Evolutionary conservation across 371 early-diverging fungal species (phyloP).

Genomic region (Mycotypha africana): DNA sequence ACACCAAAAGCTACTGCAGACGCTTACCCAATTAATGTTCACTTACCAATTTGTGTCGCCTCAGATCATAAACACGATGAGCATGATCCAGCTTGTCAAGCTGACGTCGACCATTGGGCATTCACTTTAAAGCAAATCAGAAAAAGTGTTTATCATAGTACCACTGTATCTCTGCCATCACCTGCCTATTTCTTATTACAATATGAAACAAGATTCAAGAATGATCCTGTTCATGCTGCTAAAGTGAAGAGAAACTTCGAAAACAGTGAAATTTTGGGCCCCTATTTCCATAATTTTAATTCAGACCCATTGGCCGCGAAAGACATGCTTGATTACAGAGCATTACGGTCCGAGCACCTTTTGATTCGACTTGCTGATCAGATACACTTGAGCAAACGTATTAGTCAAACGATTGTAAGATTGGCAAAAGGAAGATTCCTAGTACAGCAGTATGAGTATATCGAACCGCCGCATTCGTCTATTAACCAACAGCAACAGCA

Average conservation of each 20-base stretch:
- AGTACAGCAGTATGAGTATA: conserved; percentile 15
- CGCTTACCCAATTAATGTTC: too few relatives aligned
- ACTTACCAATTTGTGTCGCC: too few relatives aligned
- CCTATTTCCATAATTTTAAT: conserved; percentile 12
- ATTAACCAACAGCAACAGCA: neutral
- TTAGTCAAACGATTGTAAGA: conserved; percentile 10
- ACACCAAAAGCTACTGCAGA: too few relatives aligned
- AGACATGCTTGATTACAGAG: conserved; percentile 16
- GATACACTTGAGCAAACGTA: neutral
- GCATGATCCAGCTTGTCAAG: too few relatives aligned
- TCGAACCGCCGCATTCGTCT: neutral
- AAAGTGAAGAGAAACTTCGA: too few relatives aligned
- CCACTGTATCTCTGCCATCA: neutral
- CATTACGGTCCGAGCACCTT: conserved; percentile 26
- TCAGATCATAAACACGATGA: too few relatives aligned
- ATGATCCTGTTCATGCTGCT: neutral
- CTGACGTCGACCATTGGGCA: conserved; percentile 18
- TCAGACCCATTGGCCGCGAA: neutral
- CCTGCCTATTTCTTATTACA: conserved; percentile 1
- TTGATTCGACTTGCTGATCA: conserved; percentile 18
- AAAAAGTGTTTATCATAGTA: neutral
- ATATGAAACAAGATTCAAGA: neutral
- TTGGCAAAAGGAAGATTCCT: conserved; percentile 27
- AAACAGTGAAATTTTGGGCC: too few relatives aligned
- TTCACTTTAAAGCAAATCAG: conserved; percentile 9